Evolutionary conservation across 192 early-diverging fungal species (phyloP), one percentile per base, ranked within the genome.

Genomic region (Coemansia furcata): DNA sequence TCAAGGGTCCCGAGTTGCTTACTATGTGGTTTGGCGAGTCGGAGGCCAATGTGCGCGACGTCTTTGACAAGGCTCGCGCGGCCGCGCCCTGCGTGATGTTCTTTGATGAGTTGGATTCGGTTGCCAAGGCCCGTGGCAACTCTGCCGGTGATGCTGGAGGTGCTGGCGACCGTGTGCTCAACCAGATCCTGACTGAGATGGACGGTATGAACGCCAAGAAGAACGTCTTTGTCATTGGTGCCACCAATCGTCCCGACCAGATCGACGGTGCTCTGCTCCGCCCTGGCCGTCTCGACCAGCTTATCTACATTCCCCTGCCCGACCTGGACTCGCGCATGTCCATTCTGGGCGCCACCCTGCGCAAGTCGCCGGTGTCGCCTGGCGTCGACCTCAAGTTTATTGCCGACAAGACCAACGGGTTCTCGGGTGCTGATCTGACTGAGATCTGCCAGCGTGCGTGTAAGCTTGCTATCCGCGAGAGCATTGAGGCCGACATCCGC

Each of bases 1-100:
- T 99, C 86, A 98, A 97, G 89, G 97, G 96, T 64, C 97, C 97
- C 33, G 97, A 99, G 82, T 85, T 99, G 60, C 88, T 99, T 63
- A 98, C 95, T 61, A 99, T 98, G 97, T 99, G 95, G 95, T 97
- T 99, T 73, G 97, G 97, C 82, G 97, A 99, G 81, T 97, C 95
- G 8, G 97, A 99, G 78, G 95, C 96, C 66, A 98, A 98, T 71
- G 97, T 98, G 43, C 95, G 97, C 60, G 95, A 98, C 80, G 96
- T 99, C 40, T 99, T 99, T 86, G 96, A 98, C 85, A 96, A 97
- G 87, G 97, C 96, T 17, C 90, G 96, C 65, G 93, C 96, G 4
- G 96, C 96, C 35, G 92, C 96, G 11, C 97, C 97, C 35, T 99
- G 97, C 82, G 97, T 99, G 33, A 95, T 99, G 95, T 99, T 99